Evolutionary conservation across 1,139 yeast genomes (phyloP), one percentile per base, ranked within the genome.

Genomic region (Saccharomycopsis hybrid): DNA sequence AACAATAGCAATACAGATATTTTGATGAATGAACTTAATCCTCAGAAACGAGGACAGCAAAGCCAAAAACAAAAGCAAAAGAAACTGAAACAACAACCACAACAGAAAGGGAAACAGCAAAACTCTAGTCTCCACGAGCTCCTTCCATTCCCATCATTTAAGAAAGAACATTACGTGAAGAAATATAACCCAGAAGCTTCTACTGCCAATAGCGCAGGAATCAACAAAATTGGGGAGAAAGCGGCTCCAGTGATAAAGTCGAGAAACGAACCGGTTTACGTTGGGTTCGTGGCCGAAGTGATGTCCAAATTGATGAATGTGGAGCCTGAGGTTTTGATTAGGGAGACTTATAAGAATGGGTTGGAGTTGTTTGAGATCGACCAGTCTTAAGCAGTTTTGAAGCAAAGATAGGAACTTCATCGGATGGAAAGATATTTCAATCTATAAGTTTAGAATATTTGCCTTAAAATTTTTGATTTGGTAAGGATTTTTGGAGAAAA

Each of bases 251-350:
- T 87, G 71, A 77, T 92, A 43, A 84, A 85, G 57, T 83, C 94
- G 1, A 74, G 98, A 59, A 89, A 94, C 64, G 98, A 92, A 65
- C 98, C 98, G 0, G 89, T 94, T 46, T 74, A 78, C 46, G 80
- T 92, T 51, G 88, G 88, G 1, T 77, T 80, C 46, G 92, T 90
- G 1, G 97, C 95, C 0, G 78, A 82, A 57, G 83, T 87, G 7
- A 73, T 92, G 56, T 78, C 94, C 8, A 74, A 74, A 28, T 64
- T 90, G 46, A 73, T 74, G 38, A 74, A 71, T 0, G 57, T 72
- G 5, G 70, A 79, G 3, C 68, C 82, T 8, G 72, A 76, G 46
- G 66, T 69, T 3, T 73, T 92, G 27, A 70, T 82, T 24, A 82
- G 81, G 41, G 62, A 68, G 5, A 82, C 87, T 25, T 90, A 83